These are phyloP conservation scores for Pythium scleroteichum DNA, from an alignment of 352 stramenopile species.

Conservation along the genomic window DNA sequence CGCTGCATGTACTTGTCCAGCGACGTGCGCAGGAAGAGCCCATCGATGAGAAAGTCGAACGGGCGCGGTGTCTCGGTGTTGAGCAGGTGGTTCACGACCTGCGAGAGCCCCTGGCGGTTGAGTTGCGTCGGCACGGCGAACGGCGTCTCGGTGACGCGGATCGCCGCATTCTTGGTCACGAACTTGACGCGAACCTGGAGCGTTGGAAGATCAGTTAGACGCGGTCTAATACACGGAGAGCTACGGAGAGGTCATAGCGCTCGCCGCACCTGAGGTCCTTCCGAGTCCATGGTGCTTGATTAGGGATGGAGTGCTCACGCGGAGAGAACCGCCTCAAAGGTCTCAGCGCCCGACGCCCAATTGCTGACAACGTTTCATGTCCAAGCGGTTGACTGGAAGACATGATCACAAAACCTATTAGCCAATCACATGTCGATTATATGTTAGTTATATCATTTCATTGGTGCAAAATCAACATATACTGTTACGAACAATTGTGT, in stretches of 20 bases:
- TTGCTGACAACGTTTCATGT: constrained; percentile 31
- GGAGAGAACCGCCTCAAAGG: too few relatives aligned
- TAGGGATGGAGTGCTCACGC: too few relatives aligned
- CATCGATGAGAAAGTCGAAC: constrained; percentile 89
- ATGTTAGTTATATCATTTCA: background rate
- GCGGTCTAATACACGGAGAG: background rate
- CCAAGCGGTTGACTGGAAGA: constrained; percentile 35
- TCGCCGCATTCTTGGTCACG: constrained; percentile 84
- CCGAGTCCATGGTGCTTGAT: constrained; percentile 32
- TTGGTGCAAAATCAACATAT: constrained; percentile 11
- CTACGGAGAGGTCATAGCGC: background rate
- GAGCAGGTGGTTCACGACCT: constrained; percentile 90
- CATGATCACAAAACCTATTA: constrained; percentile 18
- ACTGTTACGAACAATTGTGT: constrained; percentile 9
- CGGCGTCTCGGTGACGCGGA: constrained; percentile 88
- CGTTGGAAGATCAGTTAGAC: background rate
- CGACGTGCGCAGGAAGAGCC: constrained; percentile 70
- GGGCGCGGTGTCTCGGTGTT: constrained; percentile 53
- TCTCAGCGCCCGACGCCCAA: constrained; percentile 1
- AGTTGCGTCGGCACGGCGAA: constrained; percentile 85
- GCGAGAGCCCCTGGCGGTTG: constrained; percentile 78
- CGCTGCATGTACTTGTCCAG: constrained; percentile 76
- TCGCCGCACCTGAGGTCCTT: constrained; percentile 37
- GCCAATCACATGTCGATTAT: constrained; percentile 17
- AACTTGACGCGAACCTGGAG: constrained; percentile 84